Evolutionary conservation across 768 basidiomycete species (phyloP).

Genomic region (Boletus barrowsii): DNA sequence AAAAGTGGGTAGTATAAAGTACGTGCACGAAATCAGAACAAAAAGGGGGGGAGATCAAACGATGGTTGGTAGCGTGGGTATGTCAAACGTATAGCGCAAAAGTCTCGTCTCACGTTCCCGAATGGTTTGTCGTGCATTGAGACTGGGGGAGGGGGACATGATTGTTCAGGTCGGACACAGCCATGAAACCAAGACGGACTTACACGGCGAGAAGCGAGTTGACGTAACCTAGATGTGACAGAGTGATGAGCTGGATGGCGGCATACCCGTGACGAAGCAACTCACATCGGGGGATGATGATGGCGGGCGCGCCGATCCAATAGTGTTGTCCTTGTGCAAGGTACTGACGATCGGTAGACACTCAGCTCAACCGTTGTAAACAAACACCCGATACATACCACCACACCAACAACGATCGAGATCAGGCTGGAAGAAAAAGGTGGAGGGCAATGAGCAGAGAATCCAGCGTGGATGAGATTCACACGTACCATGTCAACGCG

Average conservation of each 20-base stretch:
- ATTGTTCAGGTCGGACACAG: too few species aligned
- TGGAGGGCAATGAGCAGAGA: neutral
- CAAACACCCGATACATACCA: neutral
- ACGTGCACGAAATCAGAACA: neutral
- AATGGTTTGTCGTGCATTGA: conserved; percentile 7
- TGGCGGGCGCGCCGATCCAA: conserved; percentile 9
- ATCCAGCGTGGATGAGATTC: too few species aligned
- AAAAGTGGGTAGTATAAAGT: too few species aligned
- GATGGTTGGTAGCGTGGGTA: conserved; percentile 5
- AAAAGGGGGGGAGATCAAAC: neutral
- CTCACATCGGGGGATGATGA: conserved; percentile 13
- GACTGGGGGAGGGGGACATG: neutral
- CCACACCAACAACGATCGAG: conserved; percentile 2
- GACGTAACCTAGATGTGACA: conserved; percentile 4
- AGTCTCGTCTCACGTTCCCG: conserved; percentile 8
- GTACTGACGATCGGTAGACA: neutral
- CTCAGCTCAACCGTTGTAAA: too few species aligned
- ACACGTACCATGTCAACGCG: conserved; percentile 10
- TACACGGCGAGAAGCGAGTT: conserved; percentile 15
- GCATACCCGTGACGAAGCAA: neutral
- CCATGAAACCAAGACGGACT: neutral
- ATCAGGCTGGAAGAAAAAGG: conserved; percentile 1
- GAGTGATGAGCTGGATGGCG: too few species aligned
- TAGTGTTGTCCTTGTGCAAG: conserved; percentile 4
- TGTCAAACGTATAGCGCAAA: neutral